Evolutionary conservation across 805 yeast species (phyloP), one percentile per base, ranked within the genome.

Genomic region (Sungouiozyma ichnusensis): DNA sequence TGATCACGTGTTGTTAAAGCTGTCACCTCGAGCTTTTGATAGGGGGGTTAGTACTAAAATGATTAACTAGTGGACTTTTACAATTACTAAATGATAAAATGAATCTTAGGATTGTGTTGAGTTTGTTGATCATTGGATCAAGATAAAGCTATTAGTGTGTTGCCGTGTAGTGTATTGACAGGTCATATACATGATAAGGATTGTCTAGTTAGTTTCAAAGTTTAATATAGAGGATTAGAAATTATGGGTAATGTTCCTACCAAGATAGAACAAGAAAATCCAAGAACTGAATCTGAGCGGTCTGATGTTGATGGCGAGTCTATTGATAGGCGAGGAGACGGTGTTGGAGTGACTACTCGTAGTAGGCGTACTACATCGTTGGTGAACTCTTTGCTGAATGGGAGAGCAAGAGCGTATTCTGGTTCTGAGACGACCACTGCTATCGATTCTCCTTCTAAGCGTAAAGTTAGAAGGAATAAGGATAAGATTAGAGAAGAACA

Each of bases 401-500:
- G 49, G n/a, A 45, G 64, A 33, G 47, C 56, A 17, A 44, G 60
- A 9, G 53, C 59, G 3, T 47, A 50, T 20, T 51, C 60, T 9
- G 42, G 45, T 8, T 46, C 29, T 20, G 36, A 36, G 17, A 17
- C 20, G 20, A 20, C 20, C 13, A 39, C 15, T 39, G 36, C 17
- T 37, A 39, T 13, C 18, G 33, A 41, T 48, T 14, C 33, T 8
- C 24, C 31, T 6, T 40, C 42, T 16, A 72, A 64, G 50, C 63
- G 58, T 44, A 67, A 63, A 37, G 59, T 61, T 27, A 71, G 71
- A n/a, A 73, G 65, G 38, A 88, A 82, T 33, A 76, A 73, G 53
- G 79, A 73, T 44, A 58, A 55, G 39, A 58, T 59, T 39, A 71
- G 71, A 42, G 83, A 78, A 46, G 61, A 63, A 15, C 85, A 78